A percentile compares a stretch with the other conserved stretches of the same genome.
Conservation (phyloP, 176 grass and related monocot genomes). For the Thinopyrum elongatum region DNA sequence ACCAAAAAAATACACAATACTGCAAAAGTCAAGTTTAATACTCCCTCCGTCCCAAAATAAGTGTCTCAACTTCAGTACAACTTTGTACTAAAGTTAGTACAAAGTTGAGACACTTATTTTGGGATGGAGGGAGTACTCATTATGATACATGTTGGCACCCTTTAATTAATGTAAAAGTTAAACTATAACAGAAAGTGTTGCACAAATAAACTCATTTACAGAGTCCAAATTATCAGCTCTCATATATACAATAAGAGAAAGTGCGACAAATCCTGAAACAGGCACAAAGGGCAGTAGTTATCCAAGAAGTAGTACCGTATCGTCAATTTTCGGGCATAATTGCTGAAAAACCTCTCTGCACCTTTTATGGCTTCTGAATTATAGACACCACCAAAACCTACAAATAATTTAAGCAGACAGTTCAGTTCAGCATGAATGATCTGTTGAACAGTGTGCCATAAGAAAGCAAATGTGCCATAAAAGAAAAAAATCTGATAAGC, state of each 20-base stretch:
- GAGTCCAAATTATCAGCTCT: constrained; percentile 2
- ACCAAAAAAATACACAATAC: background rate
- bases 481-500: background rate
- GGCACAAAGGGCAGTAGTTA: constrained; percentile 5
- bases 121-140: background rate
- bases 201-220: background rate
- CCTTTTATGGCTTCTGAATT: constrained; percentile 79
- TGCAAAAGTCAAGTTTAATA: constrained; percentile 1
- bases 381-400: constrained; percentile 78
- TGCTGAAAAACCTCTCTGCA: constrained; percentile 64
- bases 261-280: background rate
- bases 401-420: constrained; percentile 16
- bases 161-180: constrained; percentile 24
- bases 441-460: constrained; percentile 2
- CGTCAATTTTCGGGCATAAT: constrained; percentile 46
- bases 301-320: constrained; percentile 43
- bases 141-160: background rate
- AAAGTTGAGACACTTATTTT: too few species aligned
- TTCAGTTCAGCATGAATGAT: constrained; percentile 10
- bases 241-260: background rate
- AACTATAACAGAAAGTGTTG: background rate
- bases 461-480: background rate
- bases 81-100: too few species aligned
- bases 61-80: too few species aligned
- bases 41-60: too few species aligned